Percentiles rank a stretch among this genome's conserved stretches.
phyloP scores from a whole-genome alignment of 169 alveolate species.

The Eimeria sp. region DNA sequence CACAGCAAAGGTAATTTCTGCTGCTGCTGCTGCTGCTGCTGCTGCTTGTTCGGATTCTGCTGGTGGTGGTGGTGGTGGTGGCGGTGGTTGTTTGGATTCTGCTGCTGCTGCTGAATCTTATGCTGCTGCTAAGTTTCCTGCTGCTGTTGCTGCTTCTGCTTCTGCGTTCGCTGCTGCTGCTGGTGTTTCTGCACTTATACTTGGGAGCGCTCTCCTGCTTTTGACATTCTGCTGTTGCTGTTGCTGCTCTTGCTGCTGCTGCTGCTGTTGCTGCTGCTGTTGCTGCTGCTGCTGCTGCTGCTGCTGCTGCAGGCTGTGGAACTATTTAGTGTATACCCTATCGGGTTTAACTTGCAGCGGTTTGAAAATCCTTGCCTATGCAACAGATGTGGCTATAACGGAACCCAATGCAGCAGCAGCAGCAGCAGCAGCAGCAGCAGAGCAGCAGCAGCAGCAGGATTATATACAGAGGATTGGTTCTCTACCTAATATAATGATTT shows the following conservation, averaged over 20 bases:
- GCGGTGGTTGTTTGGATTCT: neutral
- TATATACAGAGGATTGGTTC: slow-evolving; percentile 23
- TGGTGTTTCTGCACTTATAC: neutral
- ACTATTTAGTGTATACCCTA: neutral
- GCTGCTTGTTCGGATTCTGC: neutral
- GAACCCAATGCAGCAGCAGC: slow-evolving; percentile 34
- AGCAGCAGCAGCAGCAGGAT: neutral
- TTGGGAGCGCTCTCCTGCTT: neutral
- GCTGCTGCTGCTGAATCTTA: neutral
- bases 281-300: slow-evolving; percentile 35
- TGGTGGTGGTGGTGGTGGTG: neutral
- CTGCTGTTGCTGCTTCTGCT: neutral
- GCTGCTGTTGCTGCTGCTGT: neutral
- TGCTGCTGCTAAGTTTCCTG: neutral
- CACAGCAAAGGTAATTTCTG: neutral
- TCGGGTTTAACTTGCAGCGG: slow-evolving; percentile 5
- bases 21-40: slow-evolving; percentile 1
- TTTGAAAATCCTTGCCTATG: neutral
- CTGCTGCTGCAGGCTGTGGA: slow-evolving; percentile 56
- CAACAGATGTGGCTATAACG: neutral
- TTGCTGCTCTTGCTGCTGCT: neutral
- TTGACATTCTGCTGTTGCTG: neutral
- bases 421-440: slow-evolving; percentile 47
- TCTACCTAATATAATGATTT: neutral
- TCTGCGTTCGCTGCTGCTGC: neutral